Evolutionary conservation across 2,329 filamentous ascomycete species (phyloP), one percentile per base, ranked within the genome.

Genomic region (Colletotrichum sp.): DNA sequence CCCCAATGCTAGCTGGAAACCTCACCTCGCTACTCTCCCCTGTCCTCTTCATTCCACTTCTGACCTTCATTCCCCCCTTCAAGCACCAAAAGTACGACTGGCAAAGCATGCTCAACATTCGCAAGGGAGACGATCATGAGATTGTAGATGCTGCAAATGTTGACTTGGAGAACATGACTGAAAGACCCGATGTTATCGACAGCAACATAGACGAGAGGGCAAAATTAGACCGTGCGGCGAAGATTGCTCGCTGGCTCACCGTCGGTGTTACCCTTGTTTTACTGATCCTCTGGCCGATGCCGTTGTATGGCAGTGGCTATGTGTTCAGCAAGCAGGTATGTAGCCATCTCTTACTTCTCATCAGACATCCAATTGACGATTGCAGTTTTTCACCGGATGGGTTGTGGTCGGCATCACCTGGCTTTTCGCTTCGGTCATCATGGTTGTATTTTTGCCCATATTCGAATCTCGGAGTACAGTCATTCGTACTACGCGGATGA

Each of bases 1-100:
- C 92, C 75, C 93, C 94, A 18, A 95, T 95, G 93, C 85, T 96
- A 27, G 93, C 93, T 6, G 94, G 94, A 47, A 96, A 97, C 78
- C 93, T 96, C 9, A 90, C 92, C 2, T 93, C 94, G 0, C 88
- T 96, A 2, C 90, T 96, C 4, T 92, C 92, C 0, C 94, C 94
- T 0, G 75, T 93, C 0, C 80, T 95, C 54, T 92, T 95, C 81
- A 88, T 95, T 18, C 94, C 93, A 0, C 74, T 95, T 61, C 86
- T 96, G 27, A 95, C 93, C 0, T 88, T 91, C 73, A 83, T 88
- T 21, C 69, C 71, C 11, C 72, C 65, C 4, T 76, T 75, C 67
- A 78, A 13, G 91, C 75, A 69, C 2, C 76, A 94, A 73, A 90
- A 93, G 76, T 96, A 96, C 83, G 93, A 97, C 85, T 97, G 93